phyloP scores from a whole-genome alignment of 768 basidiomycete species.

The Termitomyces sp. region DNA sequence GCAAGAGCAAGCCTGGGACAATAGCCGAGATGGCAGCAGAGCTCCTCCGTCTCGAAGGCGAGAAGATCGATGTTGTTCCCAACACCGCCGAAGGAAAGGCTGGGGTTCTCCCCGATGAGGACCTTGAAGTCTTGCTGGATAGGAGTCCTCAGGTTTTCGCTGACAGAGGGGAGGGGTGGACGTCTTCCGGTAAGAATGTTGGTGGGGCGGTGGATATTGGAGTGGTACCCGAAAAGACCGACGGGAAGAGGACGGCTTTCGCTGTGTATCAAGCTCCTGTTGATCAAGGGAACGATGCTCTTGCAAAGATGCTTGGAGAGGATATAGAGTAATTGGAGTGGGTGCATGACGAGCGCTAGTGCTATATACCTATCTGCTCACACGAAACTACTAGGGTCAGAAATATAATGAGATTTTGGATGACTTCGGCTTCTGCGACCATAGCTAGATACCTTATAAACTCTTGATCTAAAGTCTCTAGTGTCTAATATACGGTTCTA shows the following conservation, averaged over 20 bases:
- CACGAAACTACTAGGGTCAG: too few species aligned
- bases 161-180: conserved; percentile 72
- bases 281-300: conserved; percentile 59
- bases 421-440: too few species aligned
- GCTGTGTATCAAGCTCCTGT: conserved; percentile 70
- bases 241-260: conserved; percentile 52
- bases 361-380: too few species aligned
- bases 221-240: not conserved
- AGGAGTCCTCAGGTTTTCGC: conserved; percentile 68
- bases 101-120: conserved; percentile 75
- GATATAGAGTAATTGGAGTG: conserved; percentile 17
- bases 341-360: not conserved
- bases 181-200: conserved; percentile 30
- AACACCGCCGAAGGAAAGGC: conserved; percentile 64
- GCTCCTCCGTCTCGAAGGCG: conserved; percentile 75
- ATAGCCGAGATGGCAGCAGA: conserved; percentile 79
- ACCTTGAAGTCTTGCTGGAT: conserved; percentile 78
- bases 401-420: too few species aligned
- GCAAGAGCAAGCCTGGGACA: conserved; percentile 49
- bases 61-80: conserved; percentile 84
- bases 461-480: too few species aligned
- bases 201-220: conserved; percentile 1
- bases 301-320: conserved; percentile 65
- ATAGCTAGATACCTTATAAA: too few species aligned
- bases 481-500: too few species aligned